Evolutionary conservation across 352 stramenopile genomes (phyloP).

Genomic region (Phytopythium sindhum): DNA sequence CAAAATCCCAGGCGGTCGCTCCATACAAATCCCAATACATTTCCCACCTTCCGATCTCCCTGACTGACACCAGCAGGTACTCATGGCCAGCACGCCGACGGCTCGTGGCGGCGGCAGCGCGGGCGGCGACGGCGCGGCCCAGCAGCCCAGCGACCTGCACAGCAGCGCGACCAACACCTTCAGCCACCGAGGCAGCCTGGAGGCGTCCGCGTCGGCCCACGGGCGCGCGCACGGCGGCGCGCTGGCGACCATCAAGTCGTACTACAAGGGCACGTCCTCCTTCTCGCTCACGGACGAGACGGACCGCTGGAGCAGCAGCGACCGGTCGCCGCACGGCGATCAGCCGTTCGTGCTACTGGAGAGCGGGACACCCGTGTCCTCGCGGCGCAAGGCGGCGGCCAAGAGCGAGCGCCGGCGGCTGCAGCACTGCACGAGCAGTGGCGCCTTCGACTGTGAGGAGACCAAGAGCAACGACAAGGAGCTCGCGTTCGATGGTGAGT

Average conservation of each 20-base stretch:
- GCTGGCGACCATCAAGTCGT: constrained; percentile 11
- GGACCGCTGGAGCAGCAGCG: constrained; percentile 9
- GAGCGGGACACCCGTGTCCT: background rate
- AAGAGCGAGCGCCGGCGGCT: background rate
- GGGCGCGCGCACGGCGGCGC: constrained; percentile 1
- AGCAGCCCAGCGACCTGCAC: background rate
- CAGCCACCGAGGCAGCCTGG: background rate
- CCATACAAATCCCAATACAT: constrained; percentile 7
- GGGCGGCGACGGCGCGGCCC: background rate
- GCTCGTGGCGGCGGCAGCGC: background rate
- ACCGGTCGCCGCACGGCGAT: constrained; percentile 3
- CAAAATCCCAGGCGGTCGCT: too few species aligned
- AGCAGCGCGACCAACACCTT: background rate
- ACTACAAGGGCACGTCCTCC: constrained; percentile 11
- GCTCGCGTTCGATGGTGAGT: background rate
- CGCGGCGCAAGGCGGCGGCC: background rate
- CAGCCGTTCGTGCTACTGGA: constrained; percentile 5
- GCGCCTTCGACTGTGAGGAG: background rate
- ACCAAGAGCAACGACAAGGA: constrained; percentile 3
- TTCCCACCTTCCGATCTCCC: background rate
- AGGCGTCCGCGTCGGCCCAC: background rate
- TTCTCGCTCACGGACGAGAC: constrained; percentile 12
- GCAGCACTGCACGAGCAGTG: background rate
- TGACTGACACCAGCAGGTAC: background rate
- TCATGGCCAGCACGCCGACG: background rate